These are phyloP conservation scores for Gliomastix tumulicola DNA, from an alignment of 2,329 filamentous ascomycete species.

Conservation along the genomic window DNA sequence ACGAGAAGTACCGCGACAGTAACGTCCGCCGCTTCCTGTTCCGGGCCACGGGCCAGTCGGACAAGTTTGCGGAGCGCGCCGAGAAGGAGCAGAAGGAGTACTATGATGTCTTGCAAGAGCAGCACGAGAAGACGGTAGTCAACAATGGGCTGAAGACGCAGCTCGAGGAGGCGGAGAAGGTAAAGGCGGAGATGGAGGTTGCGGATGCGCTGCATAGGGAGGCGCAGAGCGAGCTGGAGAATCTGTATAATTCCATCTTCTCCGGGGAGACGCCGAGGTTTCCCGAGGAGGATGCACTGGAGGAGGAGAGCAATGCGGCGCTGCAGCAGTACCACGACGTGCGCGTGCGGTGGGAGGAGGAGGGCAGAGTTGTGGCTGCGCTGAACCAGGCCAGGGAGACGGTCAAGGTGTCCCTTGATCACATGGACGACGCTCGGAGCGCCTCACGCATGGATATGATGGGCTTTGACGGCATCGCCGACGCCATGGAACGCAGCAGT, in stretches of 20 bases:
- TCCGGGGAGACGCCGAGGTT: slow-evolving; percentile 42
- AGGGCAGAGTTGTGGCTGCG: slow-evolving; percentile 30
- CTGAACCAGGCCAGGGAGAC: slow-evolving; percentile 28
- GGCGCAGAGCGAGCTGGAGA: slow-evolving; percentile 39
- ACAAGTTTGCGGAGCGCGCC: slow-evolving; percentile 29
- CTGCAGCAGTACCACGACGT: slow-evolving; percentile 27
- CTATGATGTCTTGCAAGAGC: slow-evolving; percentile 40
- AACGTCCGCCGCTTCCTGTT: slow-evolving; percentile 44
- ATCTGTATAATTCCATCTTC: slow-evolving; percentile 40
- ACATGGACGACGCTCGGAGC: slow-evolving; percentile 33
- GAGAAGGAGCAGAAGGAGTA: slow-evolving; percentile 44
- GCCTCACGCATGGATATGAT: slow-evolving; percentile 39
- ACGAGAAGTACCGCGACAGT: slow-evolving; percentile 45
- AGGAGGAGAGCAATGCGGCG: slow-evolving; percentile 25
- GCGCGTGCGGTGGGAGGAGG: slow-evolving; percentile 25
- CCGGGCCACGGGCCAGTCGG: slow-evolving; percentile 39
- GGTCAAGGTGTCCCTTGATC: slow-evolving; percentile 20
- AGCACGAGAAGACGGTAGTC: slow-evolving; percentile 34
- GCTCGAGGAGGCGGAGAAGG: slow-evolving; percentile 29
- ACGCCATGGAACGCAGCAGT: neutral
- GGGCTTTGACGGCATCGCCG: slow-evolving; percentile 14
- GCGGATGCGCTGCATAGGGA: slow-evolving; percentile 23
- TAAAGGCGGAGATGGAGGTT: slow-evolving; percentile 24
- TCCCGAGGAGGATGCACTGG: slow-evolving; percentile 43
- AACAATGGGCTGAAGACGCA: slow-evolving; percentile 30